A percentile compares a stretch with the other conserved stretches of the same genome.
Evolutionary conservation across 345 rosid genomes (phyloP).

Genomic region (Gossypium mustelinum): DNA sequence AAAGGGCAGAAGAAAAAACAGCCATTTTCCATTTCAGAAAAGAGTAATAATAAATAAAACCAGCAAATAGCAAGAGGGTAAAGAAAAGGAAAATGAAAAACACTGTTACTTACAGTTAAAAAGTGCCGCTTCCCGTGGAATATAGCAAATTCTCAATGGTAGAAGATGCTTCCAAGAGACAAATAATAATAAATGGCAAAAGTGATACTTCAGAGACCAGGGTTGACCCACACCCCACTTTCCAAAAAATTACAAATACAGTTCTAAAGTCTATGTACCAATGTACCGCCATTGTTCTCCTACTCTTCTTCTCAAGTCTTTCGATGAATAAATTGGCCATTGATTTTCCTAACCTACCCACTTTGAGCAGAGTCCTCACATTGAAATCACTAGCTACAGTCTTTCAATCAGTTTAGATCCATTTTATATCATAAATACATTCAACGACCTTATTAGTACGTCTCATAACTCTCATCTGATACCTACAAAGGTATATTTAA

Average conservation of each 20-base stretch:
- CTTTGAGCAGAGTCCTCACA: too few relatives aligned
- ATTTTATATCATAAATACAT: conserved; percentile 6
- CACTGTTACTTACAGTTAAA: not conserved
- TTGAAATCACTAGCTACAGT: not conserved
- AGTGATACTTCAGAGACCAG: not conserved
- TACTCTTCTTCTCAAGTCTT: not conserved
- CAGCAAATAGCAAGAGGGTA: not conserved
- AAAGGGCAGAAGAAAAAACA: not conserved
- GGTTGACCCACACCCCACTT: not conserved
- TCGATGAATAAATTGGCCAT: not conserved
- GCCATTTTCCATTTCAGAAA: not conserved
- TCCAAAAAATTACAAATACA: not conserved
- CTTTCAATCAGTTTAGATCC: not conserved
- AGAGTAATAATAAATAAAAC: not conserved
- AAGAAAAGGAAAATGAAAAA: not conserved
- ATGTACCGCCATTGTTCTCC: too few relatives aligned
- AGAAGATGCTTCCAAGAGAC: not conserved
- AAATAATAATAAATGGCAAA: not conserved
- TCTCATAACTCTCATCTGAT: conserved; percentile 12
- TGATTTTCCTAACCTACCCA: not conserved
- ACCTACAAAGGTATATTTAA: not conserved
- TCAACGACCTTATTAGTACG: conserved; percentile 3
- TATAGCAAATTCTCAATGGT: not conserved
- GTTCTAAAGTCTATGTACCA: not conserved
- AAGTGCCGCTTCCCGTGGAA: not conserved